These are phyloP conservation scores for Coemansia sp. DNA, from an alignment of 192 early-diverging fungal species.

Conservation along the genomic window DNA sequence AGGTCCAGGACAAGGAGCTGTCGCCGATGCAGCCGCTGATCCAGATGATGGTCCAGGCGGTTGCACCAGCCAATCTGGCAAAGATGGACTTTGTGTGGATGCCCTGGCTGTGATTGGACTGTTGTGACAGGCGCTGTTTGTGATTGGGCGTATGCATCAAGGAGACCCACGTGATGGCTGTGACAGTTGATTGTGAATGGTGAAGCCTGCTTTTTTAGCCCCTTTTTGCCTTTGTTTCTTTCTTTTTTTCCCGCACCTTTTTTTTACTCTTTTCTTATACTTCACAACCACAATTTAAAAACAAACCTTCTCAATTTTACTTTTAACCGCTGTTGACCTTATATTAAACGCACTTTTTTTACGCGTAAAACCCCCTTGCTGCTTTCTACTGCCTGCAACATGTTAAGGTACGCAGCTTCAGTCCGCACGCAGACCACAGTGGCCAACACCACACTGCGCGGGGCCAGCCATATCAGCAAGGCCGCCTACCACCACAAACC, in stretches of 20 bases:
- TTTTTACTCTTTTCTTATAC: not conserved
- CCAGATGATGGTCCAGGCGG: slow-evolving; percentile 87
- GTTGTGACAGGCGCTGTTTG: not conserved
- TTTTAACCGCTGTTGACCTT: too few relatives aligned
- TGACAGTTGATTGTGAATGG: slow-evolving; percentile 4
- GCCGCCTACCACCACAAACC: slow-evolving; percentile 35
- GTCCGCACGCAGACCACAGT: slow-evolving; percentile 9
- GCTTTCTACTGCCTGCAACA: slow-evolving; percentile 6
- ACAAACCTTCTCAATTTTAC: slow-evolving; percentile 5
- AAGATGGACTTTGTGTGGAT: slow-evolving; percentile 95
- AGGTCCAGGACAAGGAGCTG: slow-evolving; percentile 41
- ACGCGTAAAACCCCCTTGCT: too few relatives aligned
- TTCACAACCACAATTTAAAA: not conserved
- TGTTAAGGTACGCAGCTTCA: slow-evolving; percentile 33
- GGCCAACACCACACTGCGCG: slow-evolving; percentile 6
- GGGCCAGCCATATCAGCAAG: slow-evolving; percentile 10
- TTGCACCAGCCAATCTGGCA: slow-evolving; percentile 88
- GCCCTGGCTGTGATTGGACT: slow-evolving; percentile 67
- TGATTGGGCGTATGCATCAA: not conserved
- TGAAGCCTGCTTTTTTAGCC: not conserved
- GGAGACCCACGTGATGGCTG: not conserved
- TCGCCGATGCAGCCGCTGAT: slow-evolving; percentile 77
- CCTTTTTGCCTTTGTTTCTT: slow-evolving; percentile 7
- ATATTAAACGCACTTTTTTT: too few relatives aligned
- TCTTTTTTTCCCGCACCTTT: not conserved